phyloP scores from a whole-genome alignment of 768 basidiomycete genomes.

The Inosperma sp. region DNA sequence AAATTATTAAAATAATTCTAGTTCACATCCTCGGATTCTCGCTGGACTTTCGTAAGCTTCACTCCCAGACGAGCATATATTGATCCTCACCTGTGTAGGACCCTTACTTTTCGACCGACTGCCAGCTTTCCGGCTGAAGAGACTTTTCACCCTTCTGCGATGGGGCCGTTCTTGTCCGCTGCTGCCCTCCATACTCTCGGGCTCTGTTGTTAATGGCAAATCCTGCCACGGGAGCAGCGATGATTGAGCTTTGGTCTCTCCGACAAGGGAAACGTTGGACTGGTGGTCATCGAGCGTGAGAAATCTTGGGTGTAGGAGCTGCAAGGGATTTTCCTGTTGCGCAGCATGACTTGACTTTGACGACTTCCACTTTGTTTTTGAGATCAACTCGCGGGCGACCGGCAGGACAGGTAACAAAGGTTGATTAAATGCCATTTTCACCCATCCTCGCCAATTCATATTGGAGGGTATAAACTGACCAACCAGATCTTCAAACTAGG shows the following conservation, averaged over 20 bases:
- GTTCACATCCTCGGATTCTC: slow-evolving; percentile 8
- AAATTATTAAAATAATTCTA: too few relatives aligned
- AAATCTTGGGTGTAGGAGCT: slow-evolving; percentile 29
- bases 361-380: slow-evolving; percentile 70
- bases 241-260: slow-evolving; percentile 13
- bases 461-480: slow-evolving; percentile 77
- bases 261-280: slow-evolving; percentile 18
- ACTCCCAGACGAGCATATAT: background rate
- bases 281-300: slow-evolving; percentile 26
- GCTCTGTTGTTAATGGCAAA: slow-evolving; percentile 38
- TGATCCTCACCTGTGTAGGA: slow-evolving; percentile 14
- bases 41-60: background rate
- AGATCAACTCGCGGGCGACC: slow-evolving; percentile 71
- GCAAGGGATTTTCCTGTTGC: slow-evolving; percentile 31
- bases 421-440: slow-evolving; percentile 79
- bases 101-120: slow-evolving; percentile 23
- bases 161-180: slow-evolving; percentile 16
- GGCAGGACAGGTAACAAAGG: slow-evolving; percentile 73
- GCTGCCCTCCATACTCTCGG: slow-evolving; percentile 31
- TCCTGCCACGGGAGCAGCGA: too few relatives aligned
- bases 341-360: slow-evolving; percentile 34
- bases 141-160: slow-evolving; percentile 30
- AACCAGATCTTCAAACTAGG: slow-evolving; percentile 72
- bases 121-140: slow-evolving; percentile 25
- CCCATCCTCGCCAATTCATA: slow-evolving; percentile 76